phyloP scores from a whole-genome alignment of 2,329 filamentous ascomycete genomes.

The Apiospora kogelbergensis region DNA sequence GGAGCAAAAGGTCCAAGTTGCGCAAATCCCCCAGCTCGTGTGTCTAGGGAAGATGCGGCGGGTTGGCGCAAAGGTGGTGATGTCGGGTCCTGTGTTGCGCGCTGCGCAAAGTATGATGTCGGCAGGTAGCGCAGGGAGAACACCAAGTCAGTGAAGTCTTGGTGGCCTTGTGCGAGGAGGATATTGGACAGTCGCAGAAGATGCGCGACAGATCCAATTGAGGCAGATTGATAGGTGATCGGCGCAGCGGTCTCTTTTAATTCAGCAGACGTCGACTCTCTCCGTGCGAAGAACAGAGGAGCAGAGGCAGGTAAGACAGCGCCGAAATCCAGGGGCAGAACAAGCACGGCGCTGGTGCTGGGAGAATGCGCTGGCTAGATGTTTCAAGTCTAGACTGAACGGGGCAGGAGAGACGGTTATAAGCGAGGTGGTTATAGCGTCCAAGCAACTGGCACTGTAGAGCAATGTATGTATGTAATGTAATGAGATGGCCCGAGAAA shows the following conservation, averaged over 20 bases:
- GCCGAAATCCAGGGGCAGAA: conserved; percentile 14
- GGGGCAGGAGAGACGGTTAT: conserved; percentile 8
- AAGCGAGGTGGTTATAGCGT: conserved; percentile 10
- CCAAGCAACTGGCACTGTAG: conserved; percentile 18
- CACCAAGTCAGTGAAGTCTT: not conserved
- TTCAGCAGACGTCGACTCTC: not conserved
- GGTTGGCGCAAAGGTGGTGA: not conserved
- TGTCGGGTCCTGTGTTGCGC: not conserved
- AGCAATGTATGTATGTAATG: not conserved
- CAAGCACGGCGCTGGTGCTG: conserved; percentile 17
- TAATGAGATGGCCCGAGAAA: conserved; percentile 13
- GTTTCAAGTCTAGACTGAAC: conserved; percentile 23
- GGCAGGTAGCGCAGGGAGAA: not conserved
- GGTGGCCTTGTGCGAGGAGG: not conserved
- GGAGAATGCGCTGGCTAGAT: conserved; percentile 25
- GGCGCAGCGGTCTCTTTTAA: not conserved
- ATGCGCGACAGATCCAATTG: not conserved
- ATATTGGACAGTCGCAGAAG: conserved; percentile 1
- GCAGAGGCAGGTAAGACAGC: conserved; percentile 1
- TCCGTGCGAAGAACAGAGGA: conserved; percentile 13
- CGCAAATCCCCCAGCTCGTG: conserved; percentile 6
- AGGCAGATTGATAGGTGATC: not conserved
- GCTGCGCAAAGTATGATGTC: conserved; percentile 3
- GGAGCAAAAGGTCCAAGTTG: conserved; percentile 23
- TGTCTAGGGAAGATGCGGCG: conserved; percentile 5